These are phyloP conservation scores for Thielaviopsis musarum DNA, from an alignment of 2,329 filamentous ascomycete genomes.

Conservation along the genomic window DNA sequence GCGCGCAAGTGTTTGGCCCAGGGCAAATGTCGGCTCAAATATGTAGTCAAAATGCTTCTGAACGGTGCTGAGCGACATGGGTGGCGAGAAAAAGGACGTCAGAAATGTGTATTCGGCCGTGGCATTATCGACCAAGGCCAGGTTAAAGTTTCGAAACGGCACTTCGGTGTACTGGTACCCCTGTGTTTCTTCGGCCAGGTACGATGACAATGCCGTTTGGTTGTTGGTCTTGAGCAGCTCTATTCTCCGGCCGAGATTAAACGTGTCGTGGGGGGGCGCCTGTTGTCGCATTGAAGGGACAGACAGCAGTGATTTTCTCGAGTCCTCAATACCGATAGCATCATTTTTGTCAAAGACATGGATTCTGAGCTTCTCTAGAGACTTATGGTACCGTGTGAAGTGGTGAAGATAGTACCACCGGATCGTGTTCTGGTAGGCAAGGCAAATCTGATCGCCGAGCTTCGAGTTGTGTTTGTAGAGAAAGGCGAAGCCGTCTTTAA, in stretches of 20 bases:
- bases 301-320: conserved; percentile 43
- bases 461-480: conserved; percentile 63
- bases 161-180: conserved; percentile 73
- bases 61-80: conserved; percentile 57
- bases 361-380: conserved; percentile 69
- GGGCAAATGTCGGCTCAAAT: conserved; percentile 75
- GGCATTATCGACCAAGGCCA: conserved; percentile 84
- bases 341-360: conserved; percentile 73
- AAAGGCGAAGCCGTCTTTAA: conserved; percentile 78
- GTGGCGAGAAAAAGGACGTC: conserved; percentile 71
- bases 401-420: conserved; percentile 93
- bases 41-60: conserved; percentile 74
- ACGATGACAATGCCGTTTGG: conserved; percentile 65
- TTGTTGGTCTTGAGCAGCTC: conserved; percentile 63
- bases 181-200: conserved; percentile 81
- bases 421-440: conserved; percentile 97
- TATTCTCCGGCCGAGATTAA: conserved; percentile 71
- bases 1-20: conserved; percentile 64
- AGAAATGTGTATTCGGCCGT: conserved; percentile 92
- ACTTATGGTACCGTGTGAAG: conserved; percentile 72
- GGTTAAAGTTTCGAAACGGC: conserved; percentile 86
- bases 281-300: conserved; percentile 21
- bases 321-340: conserved; percentile 62
- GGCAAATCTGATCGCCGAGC: conserved; percentile 78
- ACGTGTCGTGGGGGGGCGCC: conserved; percentile 62